Conservation (phyloP, 805 yeast species). For the Saccharomycopsis sp. region DNA sequence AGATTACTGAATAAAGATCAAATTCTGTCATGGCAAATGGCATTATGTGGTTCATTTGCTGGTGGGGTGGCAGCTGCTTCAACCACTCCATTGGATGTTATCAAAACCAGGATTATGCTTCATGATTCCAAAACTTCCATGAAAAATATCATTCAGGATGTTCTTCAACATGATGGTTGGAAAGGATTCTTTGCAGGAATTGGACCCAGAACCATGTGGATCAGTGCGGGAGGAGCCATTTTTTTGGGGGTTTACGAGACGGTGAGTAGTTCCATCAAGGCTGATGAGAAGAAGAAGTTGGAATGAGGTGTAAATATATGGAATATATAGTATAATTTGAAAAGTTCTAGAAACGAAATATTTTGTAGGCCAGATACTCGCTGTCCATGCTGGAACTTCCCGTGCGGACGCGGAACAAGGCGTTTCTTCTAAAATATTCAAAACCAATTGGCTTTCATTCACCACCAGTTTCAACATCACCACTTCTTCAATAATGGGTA, state of each 20-base stretch:
- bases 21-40: conserved; percentile 44
- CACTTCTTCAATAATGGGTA: no score
- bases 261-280: no score
- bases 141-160: conserved; percentile 34
- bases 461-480: no score
- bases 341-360: no score
- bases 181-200: conserved; percentile 70
- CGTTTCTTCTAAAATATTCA: no score
- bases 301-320: no score
- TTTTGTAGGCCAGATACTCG: no score
- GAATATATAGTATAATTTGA: no score
- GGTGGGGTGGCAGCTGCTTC: conserved; percentile 77
- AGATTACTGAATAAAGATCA: conserved; percentile 24
- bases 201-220: conserved; percentile 97
- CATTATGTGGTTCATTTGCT: conserved; percentile 75
- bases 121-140: conserved; percentile 37
- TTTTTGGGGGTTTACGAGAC: conserved; percentile 90
- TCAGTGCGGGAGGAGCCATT: conserved; percentile 96
- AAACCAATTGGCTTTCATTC: no score
- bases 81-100: conserved; percentile 73
- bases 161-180: conserved; percentile 65
- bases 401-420: no score
- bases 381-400: no score
- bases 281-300: no score
- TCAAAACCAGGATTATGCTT: conserved; percentile 83